Evolutionary conservation across 2,329 filamentous ascomycete genomes (phyloP), one percentile per base, ranked within the genome.

Genomic region (Sphaceloma murrayae): DNA sequence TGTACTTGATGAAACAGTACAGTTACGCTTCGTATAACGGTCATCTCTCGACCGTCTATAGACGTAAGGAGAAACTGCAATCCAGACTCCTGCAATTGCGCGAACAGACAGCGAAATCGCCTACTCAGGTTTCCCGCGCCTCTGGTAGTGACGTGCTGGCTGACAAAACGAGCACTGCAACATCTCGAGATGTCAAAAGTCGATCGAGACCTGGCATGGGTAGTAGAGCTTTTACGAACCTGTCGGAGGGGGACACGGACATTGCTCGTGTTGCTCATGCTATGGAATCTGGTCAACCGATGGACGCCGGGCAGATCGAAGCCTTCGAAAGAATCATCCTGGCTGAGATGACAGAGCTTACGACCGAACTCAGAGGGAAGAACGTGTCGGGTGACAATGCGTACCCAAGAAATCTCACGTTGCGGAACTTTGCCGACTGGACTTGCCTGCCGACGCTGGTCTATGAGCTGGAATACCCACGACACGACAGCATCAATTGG

Each of bases 1-100:
- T 82, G 2, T 81, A 87, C 70, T 58, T 88, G 17, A 88, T 88
- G 84, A 89, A 89, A 65, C 82, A 86, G 61, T 84, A 87, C 58
- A 82, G 78, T 13, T 87, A 85, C 55, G 73, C 80, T 3, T 85
- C 85, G 52, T 87, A 85, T 61, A 88, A 87, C 53, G 83, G 84
- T 5, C 74, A 87, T 50, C 53, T 62, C 1, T 61, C 60, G 2
- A 62, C 63, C 80, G 40, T 85, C 74, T 75, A 78, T 54, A 70
- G 73, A 47, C 62, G 68, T 11, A 58, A 58, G 34, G 56, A 55
- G 17, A 54, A 67, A n/a, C 57, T 72, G n/a, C 53, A 66, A 49
- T 54, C 59, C 17, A 72, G 69, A 48, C 56, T 85, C 18, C 69
- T 73, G 46, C 69, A 78, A 50, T 67, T 85, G 2, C 73, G 80